Evolutionary conservation across 176 grass and related monocot species (phyloP), one percentile per base, ranked within the genome.

Genomic region (Otatea glauca): DNA sequence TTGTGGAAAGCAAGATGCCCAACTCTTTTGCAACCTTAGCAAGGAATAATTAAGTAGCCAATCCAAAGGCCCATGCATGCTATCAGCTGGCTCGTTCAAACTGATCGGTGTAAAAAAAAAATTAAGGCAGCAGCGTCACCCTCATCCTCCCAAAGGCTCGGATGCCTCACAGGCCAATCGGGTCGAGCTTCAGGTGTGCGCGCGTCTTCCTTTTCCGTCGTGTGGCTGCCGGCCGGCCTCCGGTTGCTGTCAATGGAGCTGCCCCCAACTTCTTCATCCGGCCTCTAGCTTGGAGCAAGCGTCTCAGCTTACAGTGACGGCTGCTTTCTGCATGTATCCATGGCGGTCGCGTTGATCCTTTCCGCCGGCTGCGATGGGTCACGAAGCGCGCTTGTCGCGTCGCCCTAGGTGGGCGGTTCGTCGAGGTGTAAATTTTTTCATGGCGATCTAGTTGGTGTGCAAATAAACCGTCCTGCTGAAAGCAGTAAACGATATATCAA

Each of bases 1-100:
- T 65, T 80, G 84, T 74, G 56, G 56, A 72, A 86, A 86, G 56
- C 56, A 86, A 65, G 84, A 68, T 55, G 56, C 76, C 76, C 43
- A 54, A 27, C 21, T 54, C 56, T 53, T 51, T 65, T 34, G 75
- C 76, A 65, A 42, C 25, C 74, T 23, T 49, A 35, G 56, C 56
- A 20, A 6, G 51, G 51, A 20, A 2, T 37, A 37, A 37, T 37
- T 20, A 54, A 3, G 20, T 7, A 58, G 55, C 71, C 70, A 74
- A 83, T 43, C 42, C 23, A 13, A 49, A 16, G 68, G 68, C 29
- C 29, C 29, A 29, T 29, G 29, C 29, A 29, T 29, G 29, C 29
- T 29, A 29, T 29, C 29, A 29, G 29, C 29, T 29, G 29, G 29
- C 29, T 29, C 29, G 29, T 29, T 29, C 29, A 29, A 29, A 29